These are phyloP conservation scores for Cryphonectria carpinicola DNA, from an alignment of 2,329 filamentous ascomycete genomes.

Conservation along the genomic window DNA sequence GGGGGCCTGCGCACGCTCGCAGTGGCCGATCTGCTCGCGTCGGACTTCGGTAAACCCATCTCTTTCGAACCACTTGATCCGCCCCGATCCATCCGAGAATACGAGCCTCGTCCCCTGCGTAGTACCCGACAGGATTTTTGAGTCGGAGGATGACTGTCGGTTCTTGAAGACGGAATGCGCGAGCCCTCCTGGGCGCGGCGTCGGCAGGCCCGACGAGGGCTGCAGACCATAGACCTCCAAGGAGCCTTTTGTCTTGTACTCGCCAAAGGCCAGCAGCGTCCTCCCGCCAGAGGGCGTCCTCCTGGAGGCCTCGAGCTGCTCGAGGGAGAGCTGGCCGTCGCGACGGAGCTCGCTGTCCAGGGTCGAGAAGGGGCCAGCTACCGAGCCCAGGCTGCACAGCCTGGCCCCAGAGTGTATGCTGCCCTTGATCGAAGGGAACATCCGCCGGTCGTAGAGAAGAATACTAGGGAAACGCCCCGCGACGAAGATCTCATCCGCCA, in stretches of 20 bases:
- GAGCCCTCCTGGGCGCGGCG: constrained; percentile 37
- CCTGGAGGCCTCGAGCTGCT: constrained; percentile 59
- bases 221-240: constrained; percentile 80
- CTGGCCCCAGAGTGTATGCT: constrained; percentile 84
- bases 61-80: constrained; percentile 88
- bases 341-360: constrained; percentile 63
- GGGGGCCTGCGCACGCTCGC: constrained; percentile 49
- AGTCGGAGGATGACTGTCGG: constrained; percentile 78
- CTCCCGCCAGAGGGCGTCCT: constrained; percentile 52
- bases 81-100: constrained; percentile 81
- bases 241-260: constrained; percentile 90
- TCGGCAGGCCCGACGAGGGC: constrained; percentile 26
- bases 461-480: constrained; percentile 88
- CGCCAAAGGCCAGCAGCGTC: constrained; percentile 80
- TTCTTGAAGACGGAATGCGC: constrained; percentile 69
- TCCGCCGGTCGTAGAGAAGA: constrained; percentile 85
- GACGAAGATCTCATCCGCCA: constrained; percentile 82
- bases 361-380: constrained; percentile 70
- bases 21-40: constrained; percentile 58
- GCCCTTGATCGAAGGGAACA: constrained; percentile 75
- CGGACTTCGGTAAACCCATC: constrained; percentile 71
- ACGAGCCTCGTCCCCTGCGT: constrained; percentile 83
- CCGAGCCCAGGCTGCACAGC: constrained; percentile 71
- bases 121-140: constrained; percentile 80
- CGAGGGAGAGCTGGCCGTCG: constrained; percentile 57